Percentiles rank a stretch among this genome's conserved stretches.
These are phyloP conservation scores for Cnidoscolus chayamansa DNA, from an alignment of 441 rosid genomes.

Conservation along the genomic window DNA sequence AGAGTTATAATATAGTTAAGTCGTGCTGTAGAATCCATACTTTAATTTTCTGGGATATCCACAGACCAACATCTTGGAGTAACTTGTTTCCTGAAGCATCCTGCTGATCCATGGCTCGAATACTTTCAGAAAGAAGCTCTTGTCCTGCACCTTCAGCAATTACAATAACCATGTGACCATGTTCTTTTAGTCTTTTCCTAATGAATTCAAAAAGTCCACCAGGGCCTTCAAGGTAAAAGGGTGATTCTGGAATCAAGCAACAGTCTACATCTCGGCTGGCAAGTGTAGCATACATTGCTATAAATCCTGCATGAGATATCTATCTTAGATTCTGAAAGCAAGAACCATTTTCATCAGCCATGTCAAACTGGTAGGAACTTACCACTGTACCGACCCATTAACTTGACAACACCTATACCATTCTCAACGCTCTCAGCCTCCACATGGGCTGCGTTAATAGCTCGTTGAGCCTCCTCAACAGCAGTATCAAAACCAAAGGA, in stretches of 20 bases:
- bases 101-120: conserved; percentile 31
- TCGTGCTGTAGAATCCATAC: conserved; percentile 24
- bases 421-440: conserved; percentile 55
- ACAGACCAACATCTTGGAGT: conserved; percentile 62
- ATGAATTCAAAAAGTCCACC: conserved; percentile 75
- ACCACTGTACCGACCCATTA: conserved; percentile 81
- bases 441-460: conserved; percentile 60
- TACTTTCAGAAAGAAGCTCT: conserved; percentile 50
- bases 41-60: conserved; percentile 67
- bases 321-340: conserved; percentile 5
- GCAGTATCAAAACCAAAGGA: conserved; percentile 61
- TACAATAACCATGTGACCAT: conserved; percentile 78
- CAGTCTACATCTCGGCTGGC: conserved; percentile 88
- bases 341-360: background rate
- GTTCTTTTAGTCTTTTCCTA: conserved; percentile 56
- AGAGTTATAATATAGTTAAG: background rate
- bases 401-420: conserved; percentile 66
- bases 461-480: conserved; percentile 64
- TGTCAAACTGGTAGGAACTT: conserved; percentile 18
- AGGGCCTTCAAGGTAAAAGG: conserved; percentile 68
- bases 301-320: conserved; percentile 50
- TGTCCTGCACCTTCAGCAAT: conserved; percentile 88
- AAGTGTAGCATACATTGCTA: conserved; percentile 78
- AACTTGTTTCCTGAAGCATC: conserved; percentile 81
- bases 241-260: conserved; percentile 81